phyloP scores from a whole-genome alignment of 768 basidiomycete species.

The Trametes meyenii region DNA sequence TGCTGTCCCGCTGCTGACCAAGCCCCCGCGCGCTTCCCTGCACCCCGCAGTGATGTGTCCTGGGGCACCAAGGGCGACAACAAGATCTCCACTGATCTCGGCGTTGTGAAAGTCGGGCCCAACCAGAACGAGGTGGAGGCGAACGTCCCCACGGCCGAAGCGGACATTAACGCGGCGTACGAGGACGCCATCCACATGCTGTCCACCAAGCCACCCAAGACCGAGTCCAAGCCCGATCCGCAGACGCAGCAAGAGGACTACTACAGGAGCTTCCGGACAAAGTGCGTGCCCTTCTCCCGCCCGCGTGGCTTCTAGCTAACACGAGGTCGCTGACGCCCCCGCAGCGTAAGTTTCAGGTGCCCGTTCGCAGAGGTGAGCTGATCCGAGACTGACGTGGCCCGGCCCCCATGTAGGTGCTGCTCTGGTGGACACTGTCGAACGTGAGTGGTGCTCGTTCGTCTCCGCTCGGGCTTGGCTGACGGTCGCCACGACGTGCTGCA shows the following conservation, averaged over 20 bases:
- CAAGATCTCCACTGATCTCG: constrained; percentile 82
- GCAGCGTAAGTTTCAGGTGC: constrained; percentile 33
- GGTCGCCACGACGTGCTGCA: constrained; percentile 31
- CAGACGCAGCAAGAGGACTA: constrained; percentile 80
- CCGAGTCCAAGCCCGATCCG: constrained; percentile 60
- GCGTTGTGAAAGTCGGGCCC: constrained; percentile 67
- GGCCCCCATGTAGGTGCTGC: constrained; percentile 53
- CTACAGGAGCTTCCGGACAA: constrained; percentile 88
- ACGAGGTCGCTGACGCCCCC: constrained; percentile 24
- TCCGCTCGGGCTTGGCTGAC: constrained; percentile 5
- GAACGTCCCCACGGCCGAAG: constrained; percentile 81
- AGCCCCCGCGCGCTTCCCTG: constrained; percentile 1
- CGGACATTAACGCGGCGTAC: constrained; percentile 87
- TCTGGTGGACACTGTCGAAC: constrained; percentile 90
- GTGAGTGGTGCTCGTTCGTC: constrained; percentile 42
- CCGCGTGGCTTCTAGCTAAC: background rate
- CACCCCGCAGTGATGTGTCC: constrained; percentile 66
- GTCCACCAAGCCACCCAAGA: constrained; percentile 75
- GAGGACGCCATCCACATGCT: constrained; percentile 89
- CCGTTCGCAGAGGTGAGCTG: constrained; percentile 6
- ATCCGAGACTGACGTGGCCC: constrained; percentile 21
- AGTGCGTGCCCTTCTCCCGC: constrained; percentile 40
- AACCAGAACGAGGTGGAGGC: constrained; percentile 88
- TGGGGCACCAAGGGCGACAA: constrained; percentile 98
- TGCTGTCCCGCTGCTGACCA: background rate